These are phyloP conservation scores for Ophiostoma australiae DNA, from an alignment of 2,329 filamentous ascomycete genomes.

Conservation along the genomic window DNA sequence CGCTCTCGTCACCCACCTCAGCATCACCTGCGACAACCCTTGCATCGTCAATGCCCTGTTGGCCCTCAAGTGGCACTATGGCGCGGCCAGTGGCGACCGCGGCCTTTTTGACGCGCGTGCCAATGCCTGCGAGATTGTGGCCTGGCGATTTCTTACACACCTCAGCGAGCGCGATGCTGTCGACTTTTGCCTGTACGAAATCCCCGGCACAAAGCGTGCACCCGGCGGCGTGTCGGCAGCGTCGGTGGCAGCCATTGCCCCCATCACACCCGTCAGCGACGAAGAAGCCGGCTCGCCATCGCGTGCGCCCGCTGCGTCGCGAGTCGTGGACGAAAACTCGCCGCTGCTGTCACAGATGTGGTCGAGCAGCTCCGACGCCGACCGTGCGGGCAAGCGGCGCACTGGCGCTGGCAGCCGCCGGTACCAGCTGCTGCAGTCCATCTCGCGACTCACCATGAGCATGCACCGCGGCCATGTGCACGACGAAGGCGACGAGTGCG, in stretches of 20 bases:
- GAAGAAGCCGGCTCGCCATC: conserved; percentile 17
- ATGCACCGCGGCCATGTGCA: conserved; percentile 37
- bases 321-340: conserved; percentile 23
- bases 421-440: conserved; percentile 48
- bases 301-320: neutral
- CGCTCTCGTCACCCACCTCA: conserved; percentile 59
- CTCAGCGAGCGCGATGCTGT: conserved; percentile 69
- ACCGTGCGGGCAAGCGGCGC: conserved; percentile 11
- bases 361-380: conserved; percentile 7
- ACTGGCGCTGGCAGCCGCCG: conserved; percentile 43
- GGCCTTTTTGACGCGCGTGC: conserved; percentile 64
- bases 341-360: conserved; percentile 25
- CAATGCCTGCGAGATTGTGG: conserved; percentile 73
- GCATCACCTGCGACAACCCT: conserved; percentile 58
- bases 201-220: conserved; percentile 44
- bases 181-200: conserved; percentile 68
- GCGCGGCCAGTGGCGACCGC: conserved; percentile 57
- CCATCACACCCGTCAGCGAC: conserved; percentile 10
- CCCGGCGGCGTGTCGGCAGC: conserved; percentile 26
- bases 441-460: conserved; percentile 52
- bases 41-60: conserved; percentile 68
- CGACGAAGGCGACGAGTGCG: conserved; percentile 44
- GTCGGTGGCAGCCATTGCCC: neutral
- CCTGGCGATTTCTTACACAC: conserved; percentile 69
- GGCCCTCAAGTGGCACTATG: conserved; percentile 72